A percentile compares a stretch with the other conserved stretches of the same genome.
Conservation (phyloP, 257 asterid genomes). For the Forsythia viridissima region DNA sequence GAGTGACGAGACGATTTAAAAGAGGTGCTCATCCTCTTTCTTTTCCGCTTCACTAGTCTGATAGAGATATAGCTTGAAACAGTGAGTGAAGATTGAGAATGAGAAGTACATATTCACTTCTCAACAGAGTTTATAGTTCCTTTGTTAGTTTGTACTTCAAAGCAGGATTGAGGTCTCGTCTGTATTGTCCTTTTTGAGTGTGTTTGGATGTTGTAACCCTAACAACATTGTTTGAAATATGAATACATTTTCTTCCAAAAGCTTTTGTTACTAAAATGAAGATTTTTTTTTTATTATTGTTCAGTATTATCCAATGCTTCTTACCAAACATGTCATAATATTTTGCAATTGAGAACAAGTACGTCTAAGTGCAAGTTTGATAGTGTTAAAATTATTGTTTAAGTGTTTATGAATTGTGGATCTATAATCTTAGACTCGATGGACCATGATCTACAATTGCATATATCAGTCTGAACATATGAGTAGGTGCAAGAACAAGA, state of each 20-base stretch:
- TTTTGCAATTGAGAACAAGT: too few relatives aligned
- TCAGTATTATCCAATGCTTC: too few relatives aligned
- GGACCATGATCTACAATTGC: too few relatives aligned
- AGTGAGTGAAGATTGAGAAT: slow-evolving; percentile 31
- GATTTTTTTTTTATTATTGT: background rate
- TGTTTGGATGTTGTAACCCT: slow-evolving; percentile 61
- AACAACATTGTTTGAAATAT: slow-evolving; percentile 45
- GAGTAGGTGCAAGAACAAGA: too few relatives aligned
- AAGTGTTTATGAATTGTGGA: too few relatives aligned
- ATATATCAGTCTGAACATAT: too few relatives aligned
- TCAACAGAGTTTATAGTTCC: slow-evolving; percentile 30
- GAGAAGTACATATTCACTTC: slow-evolving; percentile 41
- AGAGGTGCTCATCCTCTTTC: slow-evolving; percentile 91
- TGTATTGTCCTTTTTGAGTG: slow-evolving; percentile 15
- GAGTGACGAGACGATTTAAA: slow-evolving; percentile 77
- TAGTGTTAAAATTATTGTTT: too few relatives aligned
- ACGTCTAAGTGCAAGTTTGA: too few relatives aligned
- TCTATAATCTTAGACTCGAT: too few relatives aligned
- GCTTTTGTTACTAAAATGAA: background rate
- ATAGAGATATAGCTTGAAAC: slow-evolving; percentile 27
- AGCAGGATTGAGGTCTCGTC: background rate
- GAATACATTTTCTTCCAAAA: slow-evolving; percentile 33
- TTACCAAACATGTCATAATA: too few relatives aligned
- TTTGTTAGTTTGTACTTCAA: background rate
- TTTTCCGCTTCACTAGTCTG: slow-evolving; percentile 55